Evolutionary conservation across 176 grass and related monocot species (phyloP).

Genomic region (Carex myosuroides): DNA sequence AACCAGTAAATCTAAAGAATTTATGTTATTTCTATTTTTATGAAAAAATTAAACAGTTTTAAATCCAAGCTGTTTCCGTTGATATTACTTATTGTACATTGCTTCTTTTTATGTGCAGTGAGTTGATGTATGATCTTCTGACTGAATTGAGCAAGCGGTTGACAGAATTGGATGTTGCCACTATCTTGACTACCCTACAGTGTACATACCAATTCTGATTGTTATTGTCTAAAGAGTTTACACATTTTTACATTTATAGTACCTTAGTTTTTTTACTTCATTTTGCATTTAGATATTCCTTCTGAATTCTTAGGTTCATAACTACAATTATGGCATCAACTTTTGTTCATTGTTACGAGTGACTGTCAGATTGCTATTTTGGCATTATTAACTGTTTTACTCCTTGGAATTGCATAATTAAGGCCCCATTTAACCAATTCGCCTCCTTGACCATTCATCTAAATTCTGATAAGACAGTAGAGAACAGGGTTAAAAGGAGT

Average conservation of each 20-base stretch:
- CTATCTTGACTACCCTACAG: constrained; percentile 59
- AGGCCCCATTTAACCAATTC: background rate
- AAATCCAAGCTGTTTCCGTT: background rate
- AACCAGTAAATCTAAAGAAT: background rate
- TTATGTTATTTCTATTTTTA: background rate
- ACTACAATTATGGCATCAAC: background rate
- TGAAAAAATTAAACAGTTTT: background rate
- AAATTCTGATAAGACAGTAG: constrained; percentile 2
- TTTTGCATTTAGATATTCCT: background rate
- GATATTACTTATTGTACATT: background rate
- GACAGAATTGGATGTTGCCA: constrained; percentile 79
- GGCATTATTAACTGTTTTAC: background rate
- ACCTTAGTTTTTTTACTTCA: background rate
- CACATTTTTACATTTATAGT: background rate
- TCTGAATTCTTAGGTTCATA: background rate
- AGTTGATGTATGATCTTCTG: constrained; percentile 84
- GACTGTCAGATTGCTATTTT: background rate
- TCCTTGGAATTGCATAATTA: background rate
- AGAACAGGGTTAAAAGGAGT: background rate
- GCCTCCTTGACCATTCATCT: background rate
- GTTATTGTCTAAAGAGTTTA: background rate
- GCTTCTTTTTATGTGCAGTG: constrained; percentile 30
- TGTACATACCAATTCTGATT: constrained; percentile 39
- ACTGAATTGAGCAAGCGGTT: constrained; percentile 53
- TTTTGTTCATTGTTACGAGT: background rate